These are phyloP conservation scores for Helianthus annuus DNA, from an alignment of 129 eudicot species.

Conservation along the genomic window HanXRQr2.0-SUNRISE NC_035447.2:28451061-28451560, in stretches of 20 bases:
- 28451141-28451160: slow-evolving; percentile 35
- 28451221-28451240: slow-evolving; percentile 14
- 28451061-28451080: neutral
- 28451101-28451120: slow-evolving; percentile 30
- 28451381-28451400: no score
- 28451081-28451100: neutral
- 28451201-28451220: slow-evolving; percentile 33
- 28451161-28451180: slow-evolving; percentile 38
- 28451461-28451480: no score
- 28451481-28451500: no score
- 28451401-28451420: no score
- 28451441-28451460: no score
- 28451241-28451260: neutral
- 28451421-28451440: no score
- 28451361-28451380: no score
- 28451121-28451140: slow-evolving; percentile 35
- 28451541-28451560: slow-evolving; percentile 1
- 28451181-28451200: slow-evolving; percentile 29
- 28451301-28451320: neutral
- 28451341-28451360: no score
- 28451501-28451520: no score
- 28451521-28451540: no score
- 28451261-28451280: neutral
- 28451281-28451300: neutral
- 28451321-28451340: neutral